Evolutionary conservation across 1,284 basidiomycete species (phyloP), one percentile per base, ranked within the genome.

Genomic region (Cryptococcus sp.): DNA sequence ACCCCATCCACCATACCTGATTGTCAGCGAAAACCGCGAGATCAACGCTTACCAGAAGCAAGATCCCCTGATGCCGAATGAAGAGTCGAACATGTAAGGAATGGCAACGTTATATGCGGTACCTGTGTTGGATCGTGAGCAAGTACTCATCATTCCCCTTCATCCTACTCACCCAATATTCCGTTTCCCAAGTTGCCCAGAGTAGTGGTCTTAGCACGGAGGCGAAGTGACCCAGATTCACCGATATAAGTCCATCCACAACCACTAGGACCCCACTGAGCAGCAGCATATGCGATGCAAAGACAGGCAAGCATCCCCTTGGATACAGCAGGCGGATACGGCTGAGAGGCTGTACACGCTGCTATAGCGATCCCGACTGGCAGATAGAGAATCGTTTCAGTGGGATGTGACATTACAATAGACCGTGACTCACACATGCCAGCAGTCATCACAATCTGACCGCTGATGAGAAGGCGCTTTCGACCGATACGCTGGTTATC

Each of bases 1-100:
- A 44, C 13, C 10, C 60, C 60, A 43, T 52, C 26, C 26, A 10
- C 26, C 26, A 29, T 29, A 29, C 26, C 26, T 29, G 26, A 29
- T 10, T 29, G 26, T 29, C 26, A 29, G 26, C 4, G 10, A 10
- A 29, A 29, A 29, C 10, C 4, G 5, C 10, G 10, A 4, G 4
- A 10, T 5, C 10, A 4, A 29, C 26, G 26, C 26, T 29, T 29
- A 29, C 26, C 26, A 29, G 10, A 29, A 29, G 26, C 26, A 29
- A 29, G 26, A 29, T 29, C 26, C 26, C 26, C 26, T 29, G 26
- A 29, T 29, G 26, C 26, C 26, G 39, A 16, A 29, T 41, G 40
- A 55, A 47, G 51, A 63, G 10, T 29, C 10, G 26, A 29, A 29
- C 26, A 29, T 29, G 10, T 29, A 29, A 5, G 26, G 26, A 29